These are phyloP conservation scores for Ogataea degrootiae DNA, from an alignment of 805 yeast genomes.

Conservation along the genomic window DNA sequence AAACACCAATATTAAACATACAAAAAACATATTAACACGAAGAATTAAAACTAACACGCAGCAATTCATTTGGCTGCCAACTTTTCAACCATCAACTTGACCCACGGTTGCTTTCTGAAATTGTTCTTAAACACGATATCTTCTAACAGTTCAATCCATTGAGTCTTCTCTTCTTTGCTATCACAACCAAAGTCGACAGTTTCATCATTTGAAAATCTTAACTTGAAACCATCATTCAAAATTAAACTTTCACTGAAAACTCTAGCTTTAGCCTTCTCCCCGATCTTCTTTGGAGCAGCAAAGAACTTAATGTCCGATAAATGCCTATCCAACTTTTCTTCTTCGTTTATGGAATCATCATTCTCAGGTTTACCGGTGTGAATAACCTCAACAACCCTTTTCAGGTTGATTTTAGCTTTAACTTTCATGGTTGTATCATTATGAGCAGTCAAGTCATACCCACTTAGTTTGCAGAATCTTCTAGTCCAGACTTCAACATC, in stretches of 20 bases:
- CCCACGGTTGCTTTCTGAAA: conserved; percentile 34
- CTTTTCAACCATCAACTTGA: conserved; percentile 25
- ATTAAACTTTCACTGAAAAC: conserved; percentile 69
- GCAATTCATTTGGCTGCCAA: not conserved
- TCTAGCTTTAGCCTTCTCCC: conserved; percentile 28
- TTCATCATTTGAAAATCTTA: conserved; percentile 76
- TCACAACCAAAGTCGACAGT: conserved; percentile 84
- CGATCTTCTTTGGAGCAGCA: conserved; percentile 19
- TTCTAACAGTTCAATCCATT: conserved; percentile 64
- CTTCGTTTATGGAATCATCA: conserved; percentile 8
- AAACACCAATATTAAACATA: not conserved
- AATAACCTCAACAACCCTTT: conserved; percentile 55
- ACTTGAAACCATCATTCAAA: conserved; percentile 69
- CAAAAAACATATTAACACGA: not conserved
- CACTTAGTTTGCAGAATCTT: conserved; percentile 70
- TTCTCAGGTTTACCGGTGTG: conserved; percentile 36
- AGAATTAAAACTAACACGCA: not conserved
- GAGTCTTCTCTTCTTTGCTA: conserved; percentile 48
- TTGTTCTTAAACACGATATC: conserved; percentile 40
- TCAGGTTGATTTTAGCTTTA: conserved; percentile 69
- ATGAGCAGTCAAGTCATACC: conserved; percentile 69
- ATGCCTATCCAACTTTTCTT: conserved; percentile 4
- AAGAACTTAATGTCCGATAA: conserved; percentile 14
- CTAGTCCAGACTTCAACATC: conserved; percentile 73
- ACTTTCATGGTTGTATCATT: conserved; percentile 65